Base-by-base conservation (phyloP, 129 eudicot genomes). In the Pulicaria dysenterica region DNA sequence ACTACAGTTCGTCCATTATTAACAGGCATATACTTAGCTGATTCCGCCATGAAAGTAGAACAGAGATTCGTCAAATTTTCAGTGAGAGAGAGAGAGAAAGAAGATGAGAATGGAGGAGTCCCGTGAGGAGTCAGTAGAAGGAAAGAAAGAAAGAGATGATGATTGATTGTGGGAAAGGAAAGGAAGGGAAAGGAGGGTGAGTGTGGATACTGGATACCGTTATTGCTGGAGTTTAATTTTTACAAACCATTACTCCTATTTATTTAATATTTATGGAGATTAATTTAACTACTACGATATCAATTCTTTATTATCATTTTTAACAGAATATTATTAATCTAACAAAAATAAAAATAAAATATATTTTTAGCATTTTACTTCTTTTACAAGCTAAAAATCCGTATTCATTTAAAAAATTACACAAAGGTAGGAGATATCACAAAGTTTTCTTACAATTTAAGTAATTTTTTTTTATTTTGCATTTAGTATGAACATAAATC, bases 21-120 rank as follows among this genome's bases (percentile, higher is more conserved):
- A 65, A 86, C 75, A 38, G 96, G 89, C 60, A 82, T 83, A 48
- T 88, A 86, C 62, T 90, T 94, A 10, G 94, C 41, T 62, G 82
- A 74, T 31, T 84, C 96, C 47, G 93, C 88, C 98, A 90, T 93
- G 61, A 46, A 50, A 34, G 16, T 34, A 7, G 43, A 8, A 13
- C 62, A 7, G 45, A 13, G 11, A 64, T 19, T 10, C 49, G 70
- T 17, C 42, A 14, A 41, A 5, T 72, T 17, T 15, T 34, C 13
- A 14, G 55, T 17, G 47, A n/a, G 48, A 62, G 73, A 75, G 79
- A 54, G 65, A 74, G 24, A 49, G 8, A 37, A 4, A 44, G 76
- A 64, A 19, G 71, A 69, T 51, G 64, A 55, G 3, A 64, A 74
- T n/a, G 19, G 59, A 45, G 19, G 59, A 45, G 57, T 31, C 46